A percentile compares a stretch with the other conserved stretches of the same genome.
These are phyloP conservation scores for Echeveria elegans DNA, from an alignment of 164 flowering plant species.

Conservation along the genomic window DNA sequence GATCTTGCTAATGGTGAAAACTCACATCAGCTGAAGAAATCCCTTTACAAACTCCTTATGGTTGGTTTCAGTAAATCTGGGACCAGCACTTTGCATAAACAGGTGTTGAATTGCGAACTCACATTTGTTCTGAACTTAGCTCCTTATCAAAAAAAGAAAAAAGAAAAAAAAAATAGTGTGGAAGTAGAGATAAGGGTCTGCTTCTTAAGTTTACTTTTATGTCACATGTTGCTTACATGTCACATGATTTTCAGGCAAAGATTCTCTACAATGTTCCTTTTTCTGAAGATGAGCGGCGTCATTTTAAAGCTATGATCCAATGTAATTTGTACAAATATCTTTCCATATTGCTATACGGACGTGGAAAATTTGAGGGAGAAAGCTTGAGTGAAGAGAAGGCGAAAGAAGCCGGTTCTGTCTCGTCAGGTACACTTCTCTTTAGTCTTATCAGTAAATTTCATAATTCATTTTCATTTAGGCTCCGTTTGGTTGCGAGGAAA, in stretches of 20 bases:
- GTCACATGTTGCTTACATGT: background rate
- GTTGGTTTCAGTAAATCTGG: slow-evolving; percentile 44
- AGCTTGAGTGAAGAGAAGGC: slow-evolving; percentile 13
- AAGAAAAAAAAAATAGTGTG: no score
- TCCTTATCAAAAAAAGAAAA: no score
- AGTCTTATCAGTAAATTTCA: background rate
- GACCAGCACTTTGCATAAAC: slow-evolving; percentile 47
- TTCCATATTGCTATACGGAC: slow-evolving; percentile 34
- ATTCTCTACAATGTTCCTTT: slow-evolving; percentile 36
- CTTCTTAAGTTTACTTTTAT: background rate
- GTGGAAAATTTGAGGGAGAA: slow-evolving; percentile 44
- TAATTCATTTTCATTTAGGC: no score
- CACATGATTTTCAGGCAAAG: slow-evolving; percentile 30
- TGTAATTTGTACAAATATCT: slow-evolving; percentile 38
- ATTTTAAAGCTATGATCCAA: slow-evolving; percentile 38
- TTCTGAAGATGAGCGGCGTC: slow-evolving; percentile 35
- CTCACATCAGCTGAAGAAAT: slow-evolving; percentile 15
- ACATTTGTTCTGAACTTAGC: background rate
- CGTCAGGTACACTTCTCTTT: slow-evolving; percentile 17
- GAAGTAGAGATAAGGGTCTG: background rate
- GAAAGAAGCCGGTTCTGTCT: slow-evolving; percentile 10
- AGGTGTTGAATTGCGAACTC: slow-evolving; percentile 21
- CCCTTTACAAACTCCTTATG: slow-evolving; percentile 31
- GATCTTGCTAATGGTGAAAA: slow-evolving; percentile 4
- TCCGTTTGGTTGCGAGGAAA: no score